Conservation (phyloP, 768 basidiomycete species). For the Candolleomyces eurysporus region DNA sequence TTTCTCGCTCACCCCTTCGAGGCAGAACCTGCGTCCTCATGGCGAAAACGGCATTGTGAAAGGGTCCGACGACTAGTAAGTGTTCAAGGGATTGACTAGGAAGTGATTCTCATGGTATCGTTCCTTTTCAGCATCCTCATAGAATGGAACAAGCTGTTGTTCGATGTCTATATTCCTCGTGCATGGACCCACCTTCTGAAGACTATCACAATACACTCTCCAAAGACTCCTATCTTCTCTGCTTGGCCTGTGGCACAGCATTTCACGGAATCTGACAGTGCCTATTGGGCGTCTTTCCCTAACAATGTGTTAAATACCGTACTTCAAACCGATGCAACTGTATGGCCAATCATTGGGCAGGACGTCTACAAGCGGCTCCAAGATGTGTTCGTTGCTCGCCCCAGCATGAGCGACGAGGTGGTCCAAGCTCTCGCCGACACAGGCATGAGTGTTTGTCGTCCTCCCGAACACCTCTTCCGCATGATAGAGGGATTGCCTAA, state of each 20-base stretch:
- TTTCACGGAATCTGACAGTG: constrained; percentile 28
- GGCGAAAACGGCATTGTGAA: constrained; percentile 36
- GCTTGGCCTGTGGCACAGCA: constrained; percentile 39
- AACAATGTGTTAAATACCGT: constrained; percentile 24
- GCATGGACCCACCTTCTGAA: constrained; percentile 39
- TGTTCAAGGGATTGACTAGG: neutral
- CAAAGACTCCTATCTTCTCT: constrained; percentile 28
- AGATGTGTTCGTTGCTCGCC: constrained; percentile 25
- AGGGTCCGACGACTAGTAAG: constrained; percentile 42
- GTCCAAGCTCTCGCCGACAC: constrained; percentile 28
- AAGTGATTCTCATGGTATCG: neutral
- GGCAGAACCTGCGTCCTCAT: constrained; percentile 45
- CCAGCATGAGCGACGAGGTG: constrained; percentile 14
- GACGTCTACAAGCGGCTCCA: constrained; percentile 2
- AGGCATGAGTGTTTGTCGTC: constrained; percentile 31
- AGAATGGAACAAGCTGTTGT: constrained; percentile 48
- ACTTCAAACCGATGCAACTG: constrained; percentile 15
- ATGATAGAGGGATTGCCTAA: constrained; percentile 16
- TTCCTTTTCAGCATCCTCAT: constrained; percentile 35
- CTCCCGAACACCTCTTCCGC: constrained; percentile 30
- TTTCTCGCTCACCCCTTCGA: constrained; percentile 44
- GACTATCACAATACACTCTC: constrained; percentile 22
- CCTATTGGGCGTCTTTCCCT: constrained; percentile 37
- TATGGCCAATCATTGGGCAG: constrained; percentile 34
- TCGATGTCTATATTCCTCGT: constrained; percentile 41